phyloP scores from a whole-genome alignment of 2,329 filamentous ascomycete species.

The Mariannaea sp. region DNA sequence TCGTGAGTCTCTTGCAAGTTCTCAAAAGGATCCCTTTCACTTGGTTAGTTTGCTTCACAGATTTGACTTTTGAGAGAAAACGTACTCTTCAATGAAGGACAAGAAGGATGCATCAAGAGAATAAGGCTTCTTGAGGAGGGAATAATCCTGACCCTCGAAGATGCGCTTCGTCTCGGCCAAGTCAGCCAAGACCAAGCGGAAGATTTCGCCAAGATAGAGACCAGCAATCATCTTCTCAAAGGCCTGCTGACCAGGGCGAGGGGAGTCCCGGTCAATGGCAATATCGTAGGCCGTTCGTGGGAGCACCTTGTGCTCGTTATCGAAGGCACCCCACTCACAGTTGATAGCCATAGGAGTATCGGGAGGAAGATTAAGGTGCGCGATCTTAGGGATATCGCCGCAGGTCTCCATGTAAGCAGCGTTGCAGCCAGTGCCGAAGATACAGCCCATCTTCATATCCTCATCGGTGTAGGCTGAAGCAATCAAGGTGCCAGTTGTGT shows the following conservation, averaged over 20 bases:
- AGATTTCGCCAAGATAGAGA: constrained; percentile 91
- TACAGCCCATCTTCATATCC: constrained; percentile 92
- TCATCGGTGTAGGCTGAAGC: constrained; percentile 96
- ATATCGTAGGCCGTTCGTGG: constrained; percentile 85
- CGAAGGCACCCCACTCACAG: constrained; percentile 96
- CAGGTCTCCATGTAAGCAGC: constrained; percentile 97
- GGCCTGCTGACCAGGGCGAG: constrained; percentile 88
- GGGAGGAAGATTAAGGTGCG: constrained; percentile 83
- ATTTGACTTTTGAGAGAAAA: constrained; percentile 26
- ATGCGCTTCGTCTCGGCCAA: constrained; percentile 81
- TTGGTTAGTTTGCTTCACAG: constrained; percentile 22
- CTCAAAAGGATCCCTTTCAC: constrained; percentile 84
- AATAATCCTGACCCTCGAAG: constrained; percentile 83
- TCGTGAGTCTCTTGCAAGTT: constrained; percentile 90
- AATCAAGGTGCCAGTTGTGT: constrained; percentile 95
- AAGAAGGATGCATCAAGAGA: constrained; percentile 92
- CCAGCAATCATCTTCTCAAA: constrained; percentile 99
- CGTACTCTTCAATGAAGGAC: constrained; percentile 85
- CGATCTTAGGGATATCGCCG: constrained; percentile 90
- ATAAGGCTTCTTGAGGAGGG: constrained; percentile 82
- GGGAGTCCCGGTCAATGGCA: constrained; percentile 87
- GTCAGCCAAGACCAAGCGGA: constrained; percentile 85
- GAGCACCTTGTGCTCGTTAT: constrained; percentile 89
- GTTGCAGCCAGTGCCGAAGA: constrained; percentile 98
- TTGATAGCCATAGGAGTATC: constrained; percentile 93